phyloP scores from a whole-genome alignment of 352 stramenopile species.

The Pythium dissotocum region DNA sequence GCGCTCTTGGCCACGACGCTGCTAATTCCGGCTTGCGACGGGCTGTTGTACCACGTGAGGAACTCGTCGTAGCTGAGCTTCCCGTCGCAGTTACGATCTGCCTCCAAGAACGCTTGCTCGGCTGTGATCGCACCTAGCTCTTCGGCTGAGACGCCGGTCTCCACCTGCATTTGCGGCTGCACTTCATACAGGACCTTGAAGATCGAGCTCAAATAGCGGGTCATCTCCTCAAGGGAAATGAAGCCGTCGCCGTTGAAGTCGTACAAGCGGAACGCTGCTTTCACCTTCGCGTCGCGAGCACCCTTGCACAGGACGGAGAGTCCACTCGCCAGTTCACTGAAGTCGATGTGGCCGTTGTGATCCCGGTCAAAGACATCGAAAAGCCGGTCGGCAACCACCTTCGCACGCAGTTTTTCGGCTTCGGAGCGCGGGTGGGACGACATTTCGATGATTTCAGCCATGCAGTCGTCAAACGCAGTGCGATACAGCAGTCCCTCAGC shows the following conservation, averaged over 20 bases:
- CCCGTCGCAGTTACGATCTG: constrained; percentile 74
- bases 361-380: constrained; percentile 85
- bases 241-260: constrained; percentile 86
- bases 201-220: constrained; percentile 81
- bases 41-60: constrained; percentile 81
- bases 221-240: constrained; percentile 88
- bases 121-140: constrained; percentile 80
- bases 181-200: constrained; percentile 89
- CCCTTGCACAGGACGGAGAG: constrained; percentile 87
- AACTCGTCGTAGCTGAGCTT: constrained; percentile 90
- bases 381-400: constrained; percentile 71
- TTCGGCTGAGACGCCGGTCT: constrained; percentile 69
- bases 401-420: constrained; percentile 59
- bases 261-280: constrained; percentile 81
- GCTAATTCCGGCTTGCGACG: constrained; percentile 66
- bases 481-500: constrained; percentile 59
- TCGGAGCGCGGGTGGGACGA: constrained; percentile 62
- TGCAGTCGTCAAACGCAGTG: constrained; percentile 72
- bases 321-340: constrained; percentile 83
- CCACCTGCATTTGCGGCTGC: constrained; percentile 64
- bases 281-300: constrained; percentile 77
- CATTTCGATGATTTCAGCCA: constrained; percentile 71
- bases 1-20: constrained; percentile 70
- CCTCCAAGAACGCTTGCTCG: constrained; percentile 85
- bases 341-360: constrained; percentile 78